Conservation (phyloP, 371 early-diverging fungal genomes). For the Synchytrium microbalum region DNA sequence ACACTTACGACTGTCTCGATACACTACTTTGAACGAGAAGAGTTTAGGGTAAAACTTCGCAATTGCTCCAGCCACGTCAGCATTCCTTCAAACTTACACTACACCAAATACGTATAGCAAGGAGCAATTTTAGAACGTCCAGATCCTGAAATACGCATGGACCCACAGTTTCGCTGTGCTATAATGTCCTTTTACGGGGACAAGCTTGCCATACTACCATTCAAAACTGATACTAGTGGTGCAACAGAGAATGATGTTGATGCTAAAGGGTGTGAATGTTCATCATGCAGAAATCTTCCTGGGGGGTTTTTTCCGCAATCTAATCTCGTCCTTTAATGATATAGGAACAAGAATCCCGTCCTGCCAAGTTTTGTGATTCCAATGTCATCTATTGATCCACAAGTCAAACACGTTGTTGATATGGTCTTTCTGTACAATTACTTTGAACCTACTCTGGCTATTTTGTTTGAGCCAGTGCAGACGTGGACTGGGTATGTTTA, state of each 20-base stretch:
- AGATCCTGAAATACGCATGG: slow-evolving; percentile 33
- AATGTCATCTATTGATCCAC: slow-evolving; percentile 53
- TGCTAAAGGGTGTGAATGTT: slow-evolving; percentile 7
- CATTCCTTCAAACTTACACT: neutral
- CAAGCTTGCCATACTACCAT: slow-evolving; percentile 85
- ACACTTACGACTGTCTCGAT: slow-evolving; percentile 84
- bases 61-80: neutral
- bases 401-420: slow-evolving; percentile 76
- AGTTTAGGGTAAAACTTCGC: slow-evolving; percentile 69
- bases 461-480: slow-evolving; percentile 70
- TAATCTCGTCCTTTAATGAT: neutral
- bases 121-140: slow-evolving; percentile 19
- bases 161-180: slow-evolving; percentile 74
- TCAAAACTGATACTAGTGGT: slow-evolving; percentile 51
- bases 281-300: slow-evolving; percentile 19
- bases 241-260: slow-evolving; percentile 11
- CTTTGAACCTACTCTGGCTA: slow-evolving; percentile 88
- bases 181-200: slow-evolving; percentile 77
- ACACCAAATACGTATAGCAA: slow-evolving; percentile 11
- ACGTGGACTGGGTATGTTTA: slow-evolving; percentile 81
- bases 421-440: slow-evolving; percentile 84
- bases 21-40: slow-evolving; percentile 93
- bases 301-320: neutral
- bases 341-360: slow-evolving; percentile 32
- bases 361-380: slow-evolving; percentile 74